These are phyloP conservation scores for Trichoderma arundinaceum DNA, from an alignment of 2,329 filamentous ascomycete species.

Conservation along the genomic window DNA sequence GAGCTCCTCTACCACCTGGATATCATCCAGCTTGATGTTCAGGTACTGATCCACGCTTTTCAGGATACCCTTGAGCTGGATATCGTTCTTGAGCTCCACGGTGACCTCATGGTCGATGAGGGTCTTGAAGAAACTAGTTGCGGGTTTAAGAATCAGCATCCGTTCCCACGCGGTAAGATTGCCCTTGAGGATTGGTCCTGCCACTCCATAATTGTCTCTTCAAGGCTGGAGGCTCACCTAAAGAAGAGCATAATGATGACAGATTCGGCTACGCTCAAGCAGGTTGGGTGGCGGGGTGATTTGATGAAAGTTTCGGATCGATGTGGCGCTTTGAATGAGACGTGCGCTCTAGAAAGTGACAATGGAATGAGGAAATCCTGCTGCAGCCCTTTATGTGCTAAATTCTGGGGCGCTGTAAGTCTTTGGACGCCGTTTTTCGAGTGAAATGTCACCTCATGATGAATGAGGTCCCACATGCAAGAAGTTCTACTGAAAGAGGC, in stretches of 20 bases:
- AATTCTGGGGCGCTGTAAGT: neutral
- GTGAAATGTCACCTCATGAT: conserved; percentile 25
- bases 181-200: too few relatives aligned
- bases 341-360: too few relatives aligned
- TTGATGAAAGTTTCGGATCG: neutral
- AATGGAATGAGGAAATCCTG: neutral
- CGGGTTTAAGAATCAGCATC: neutral
- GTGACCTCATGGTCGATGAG: conserved; percentile 97
- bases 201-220: neutral
- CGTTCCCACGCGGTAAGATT: neutral
- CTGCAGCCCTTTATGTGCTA: neutral
- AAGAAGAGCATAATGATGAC: conserved; percentile 52
- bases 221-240: too few relatives aligned
- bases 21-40: conserved; percentile 98
- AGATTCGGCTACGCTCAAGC: neutral
- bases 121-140: conserved; percentile 90
- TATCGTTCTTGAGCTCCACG: conserved; percentile 99
- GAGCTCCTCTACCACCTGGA: conserved; percentile 87
- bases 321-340: neutral
- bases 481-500: conserved; percentile 4
- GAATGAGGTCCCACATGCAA: conserved; percentile 16
- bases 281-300: neutral
- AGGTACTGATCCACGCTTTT: conserved; percentile 99
- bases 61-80: conserved; percentile 91
- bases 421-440: neutral